phyloP scores from a whole-genome alignment of 73 alveolate species.

The Diophrys sp. region DNA sequence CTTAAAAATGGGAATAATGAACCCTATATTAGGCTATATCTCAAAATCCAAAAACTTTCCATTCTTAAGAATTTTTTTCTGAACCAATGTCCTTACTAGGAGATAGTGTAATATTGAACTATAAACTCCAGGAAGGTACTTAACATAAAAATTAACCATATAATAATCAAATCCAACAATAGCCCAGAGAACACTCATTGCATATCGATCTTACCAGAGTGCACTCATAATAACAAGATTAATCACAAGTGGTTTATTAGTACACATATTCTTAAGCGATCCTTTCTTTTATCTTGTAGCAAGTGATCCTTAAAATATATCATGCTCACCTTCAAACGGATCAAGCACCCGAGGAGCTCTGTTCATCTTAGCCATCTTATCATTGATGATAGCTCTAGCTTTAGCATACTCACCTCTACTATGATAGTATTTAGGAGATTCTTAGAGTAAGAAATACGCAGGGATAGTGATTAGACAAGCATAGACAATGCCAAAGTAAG shows the following conservation, averaged over 20 bases:
- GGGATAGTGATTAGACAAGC: background rate
- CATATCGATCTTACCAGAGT: no score
- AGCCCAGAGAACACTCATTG: slow-evolving; percentile 9
- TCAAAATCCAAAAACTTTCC: no score
- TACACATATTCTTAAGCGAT: background rate
- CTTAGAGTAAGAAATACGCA: background rate
- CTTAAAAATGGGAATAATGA: no score
- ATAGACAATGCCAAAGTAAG: background rate
- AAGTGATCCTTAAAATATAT: background rate
- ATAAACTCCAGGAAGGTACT: slow-evolving; percentile 12
- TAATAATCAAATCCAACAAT: slow-evolving; percentile 7
- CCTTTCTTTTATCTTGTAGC: background rate
- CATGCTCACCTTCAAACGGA: background rate
- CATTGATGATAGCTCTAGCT: background rate
- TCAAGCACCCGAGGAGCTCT: background rate
- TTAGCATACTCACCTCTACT: background rate
- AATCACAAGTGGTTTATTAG: background rate
- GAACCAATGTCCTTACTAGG: no score
- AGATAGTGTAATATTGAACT: no score
- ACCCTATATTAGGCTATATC: no score
- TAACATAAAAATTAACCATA: slow-evolving; percentile 12
- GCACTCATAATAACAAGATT: slow-evolving; percentile 1
- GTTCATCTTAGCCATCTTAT: background rate
- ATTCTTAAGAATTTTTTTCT: no score
- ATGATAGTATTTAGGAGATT: slow-evolving; percentile 2